phyloP scores from a whole-genome alignment of 805 yeast species.

The Starmerella geochares region DNA sequence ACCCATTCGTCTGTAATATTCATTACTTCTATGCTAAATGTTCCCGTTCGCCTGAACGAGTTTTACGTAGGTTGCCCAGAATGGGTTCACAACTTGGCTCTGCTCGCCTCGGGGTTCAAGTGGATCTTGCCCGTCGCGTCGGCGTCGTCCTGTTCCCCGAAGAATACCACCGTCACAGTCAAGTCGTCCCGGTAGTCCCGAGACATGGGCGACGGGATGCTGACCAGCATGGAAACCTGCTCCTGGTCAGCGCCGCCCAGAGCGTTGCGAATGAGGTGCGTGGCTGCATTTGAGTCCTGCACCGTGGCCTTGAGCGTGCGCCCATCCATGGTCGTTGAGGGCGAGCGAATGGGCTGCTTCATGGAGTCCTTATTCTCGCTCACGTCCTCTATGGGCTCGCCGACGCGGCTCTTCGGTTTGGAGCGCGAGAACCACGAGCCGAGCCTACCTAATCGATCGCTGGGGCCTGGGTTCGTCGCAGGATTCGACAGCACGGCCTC shows the following conservation, averaged over 20 bases:
- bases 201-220: slow-evolving; percentile 84
- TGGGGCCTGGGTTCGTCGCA: neutral
- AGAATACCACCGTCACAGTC: slow-evolving; percentile 91
- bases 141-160: slow-evolving; percentile 43
- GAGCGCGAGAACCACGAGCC: slow-evolving; percentile 19
- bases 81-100: slow-evolving; percentile 23
- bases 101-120: slow-evolving; percentile 28
- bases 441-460: slow-evolving; percentile 15
- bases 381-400: slow-evolving; percentile 30
- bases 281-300: slow-evolving; percentile 81
- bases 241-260: slow-evolving; percentile 81
- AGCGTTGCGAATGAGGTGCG: slow-evolving; percentile 90
- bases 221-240: slow-evolving; percentile 75
- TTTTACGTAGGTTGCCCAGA: too few species aligned
- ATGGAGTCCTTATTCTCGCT: slow-evolving; percentile 41
- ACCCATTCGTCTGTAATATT: too few species aligned
- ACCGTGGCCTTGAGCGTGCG: slow-evolving; percentile 30
- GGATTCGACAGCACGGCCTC: slow-evolving; percentile 19
- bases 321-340: slow-evolving; percentile 10
- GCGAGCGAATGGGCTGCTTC: slow-evolving; percentile 62
- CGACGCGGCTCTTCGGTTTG: slow-evolving; percentile 16
- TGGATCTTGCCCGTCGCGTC: slow-evolving; percentile 25
- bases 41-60: too few species aligned
- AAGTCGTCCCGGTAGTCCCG: slow-evolving; percentile 91
- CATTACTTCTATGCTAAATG: too few species aligned